Evolutionary conservation across 495 filamentous ascomycete genomes (phyloP), one percentile per base, ranked within the genome.

Genomic region (Xylaria intraflava): DNA sequence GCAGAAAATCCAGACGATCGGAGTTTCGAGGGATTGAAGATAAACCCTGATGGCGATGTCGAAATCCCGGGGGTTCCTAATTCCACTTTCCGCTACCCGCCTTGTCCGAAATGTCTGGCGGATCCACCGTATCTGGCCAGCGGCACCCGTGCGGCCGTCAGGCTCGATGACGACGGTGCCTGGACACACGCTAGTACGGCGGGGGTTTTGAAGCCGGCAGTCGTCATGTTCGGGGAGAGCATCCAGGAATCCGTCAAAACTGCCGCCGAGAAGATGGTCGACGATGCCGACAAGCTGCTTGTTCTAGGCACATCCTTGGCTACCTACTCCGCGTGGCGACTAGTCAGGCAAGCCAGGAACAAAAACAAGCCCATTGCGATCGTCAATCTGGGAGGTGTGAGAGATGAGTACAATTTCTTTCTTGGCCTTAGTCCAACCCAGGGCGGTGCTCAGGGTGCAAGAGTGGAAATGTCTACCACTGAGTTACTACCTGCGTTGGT

Each of bases 191-290:
- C 70, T 0, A 90, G 86, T 40, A 89, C 72, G 12, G 87, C 82
- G 2, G 90, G 89, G 0, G 80, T 98, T 14, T 61, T 98, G 38
- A 97, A 98, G 65, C 93, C 93, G 3, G 84, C 84, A 1, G 92
- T 98, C 0, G 82, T 86, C 46, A 95, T 98, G 89, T 98, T 98
- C 67, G 93, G 93, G 3, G 93, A 98, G 69, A 89, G 82, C 48
- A 93, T 96, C 27, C 70, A 78, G 3, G 62, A 65, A 2, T 49
- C 62, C 3, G 83, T 90, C 12, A 96, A 91, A 64, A 56, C 62
- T 1, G 83, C 81, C n/a, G 92, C 90, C 1, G 90, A 96, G 62
- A 73, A 81, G 16, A 86, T 83, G 7, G 81, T 98, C 35, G 86
- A 95, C 57, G 77, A 78, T 46, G 84, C 91, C 8, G 81, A 80